A percentile compares a stretch with the other conserved stretches of the same genome.
Conservation (phyloP, 2,329 filamentous ascomycete species). For the Ceratocystis ficicola region DNA sequence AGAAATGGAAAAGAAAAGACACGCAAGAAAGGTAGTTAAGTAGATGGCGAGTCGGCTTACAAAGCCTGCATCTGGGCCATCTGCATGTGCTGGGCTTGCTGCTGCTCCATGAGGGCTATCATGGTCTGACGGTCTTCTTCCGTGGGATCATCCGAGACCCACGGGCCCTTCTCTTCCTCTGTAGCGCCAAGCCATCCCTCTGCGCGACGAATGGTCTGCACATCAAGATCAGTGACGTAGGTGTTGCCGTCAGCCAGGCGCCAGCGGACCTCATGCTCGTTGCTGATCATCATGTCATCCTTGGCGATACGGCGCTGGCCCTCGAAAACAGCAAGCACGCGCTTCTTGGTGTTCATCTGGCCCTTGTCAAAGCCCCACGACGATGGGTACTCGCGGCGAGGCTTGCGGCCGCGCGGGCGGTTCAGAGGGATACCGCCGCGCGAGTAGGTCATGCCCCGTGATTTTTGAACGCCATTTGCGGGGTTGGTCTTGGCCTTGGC, state of each 20-base stretch:
- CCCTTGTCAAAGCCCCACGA: constrained; percentile 87
- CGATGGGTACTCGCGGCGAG: constrained; percentile 82
- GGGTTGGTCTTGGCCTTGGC: constrained; percentile 47
- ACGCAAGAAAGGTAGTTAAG: neutral
- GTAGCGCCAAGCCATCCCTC: constrained; percentile 70
- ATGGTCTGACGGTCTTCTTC: constrained; percentile 48
- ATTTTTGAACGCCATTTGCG: constrained; percentile 49
- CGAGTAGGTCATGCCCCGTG: constrained; percentile 63
- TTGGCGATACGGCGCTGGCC: constrained; percentile 80
- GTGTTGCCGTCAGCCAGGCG: constrained; percentile 60
- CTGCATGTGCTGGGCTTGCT: constrained; percentile 1
- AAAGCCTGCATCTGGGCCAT: constrained; percentile 2
- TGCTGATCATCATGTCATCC: constrained; percentile 97
- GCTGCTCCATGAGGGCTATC: constrained; percentile 26
- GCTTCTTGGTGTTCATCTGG: constrained; percentile 98
- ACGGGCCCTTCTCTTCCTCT: constrained; percentile 75
- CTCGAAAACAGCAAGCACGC: constrained; percentile 85
- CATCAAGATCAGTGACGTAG: constrained; percentile 86
- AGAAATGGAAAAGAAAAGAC: constrained; percentile 14
- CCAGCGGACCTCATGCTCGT: constrained; percentile 85
- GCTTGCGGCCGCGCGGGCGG: constrained; percentile 64
- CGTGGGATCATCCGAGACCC: constrained; percentile 61
- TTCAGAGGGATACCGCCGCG: constrained; percentile 55
- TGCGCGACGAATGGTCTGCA: constrained; percentile 79
- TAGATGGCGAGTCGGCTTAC: neutral